These are phyloP conservation scores for Myxozyma melibiosi DNA, from an alignment of 805 yeast genomes.

Conservation along the genomic window DNA sequence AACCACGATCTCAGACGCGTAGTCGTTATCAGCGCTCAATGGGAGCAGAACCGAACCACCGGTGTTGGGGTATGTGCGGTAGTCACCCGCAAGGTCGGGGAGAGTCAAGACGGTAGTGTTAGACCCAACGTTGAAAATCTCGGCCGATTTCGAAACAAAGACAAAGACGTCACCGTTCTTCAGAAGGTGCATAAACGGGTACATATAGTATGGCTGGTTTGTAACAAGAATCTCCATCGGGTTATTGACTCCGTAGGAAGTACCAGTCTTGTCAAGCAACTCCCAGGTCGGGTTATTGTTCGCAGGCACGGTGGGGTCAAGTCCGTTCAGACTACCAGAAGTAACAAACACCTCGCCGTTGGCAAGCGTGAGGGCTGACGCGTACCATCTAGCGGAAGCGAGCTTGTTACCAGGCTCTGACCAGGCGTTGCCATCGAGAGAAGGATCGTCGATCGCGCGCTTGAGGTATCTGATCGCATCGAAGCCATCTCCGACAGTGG, in stretches of 20 bases:
- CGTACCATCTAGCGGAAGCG: slow-evolving; percentile 26
- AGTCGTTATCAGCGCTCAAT: slow-evolving; percentile 14
- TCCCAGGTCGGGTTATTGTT: slow-evolving; percentile 32
- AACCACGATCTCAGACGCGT: slow-evolving; percentile 24
- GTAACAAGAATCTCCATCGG: slow-evolving; percentile 26
- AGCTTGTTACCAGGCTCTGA: slow-evolving; percentile 30
- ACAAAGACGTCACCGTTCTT: slow-evolving; percentile 23
- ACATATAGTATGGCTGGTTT: slow-evolving; percentile 32
- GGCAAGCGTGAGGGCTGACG: slow-evolving; percentile 26
- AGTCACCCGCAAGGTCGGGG: slow-evolving; percentile 29
- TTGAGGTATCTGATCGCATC: slow-evolving; percentile 26
- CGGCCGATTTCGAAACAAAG: slow-evolving; percentile 24
- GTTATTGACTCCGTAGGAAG: slow-evolving; percentile 15
- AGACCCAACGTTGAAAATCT: slow-evolving; percentile 17
- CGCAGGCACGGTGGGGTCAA: slow-evolving; percentile 29
- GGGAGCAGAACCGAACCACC: slow-evolving; percentile 26
- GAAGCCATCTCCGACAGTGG: slow-evolving; percentile 27
- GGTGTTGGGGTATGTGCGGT: slow-evolving; percentile 31
- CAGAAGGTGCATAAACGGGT: slow-evolving; percentile 27
- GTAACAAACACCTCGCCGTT: slow-evolving; percentile 28
- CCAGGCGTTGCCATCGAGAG: slow-evolving; percentile 26
- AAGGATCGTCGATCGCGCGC: slow-evolving; percentile 13
- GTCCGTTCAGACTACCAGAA: slow-evolving; percentile 28
- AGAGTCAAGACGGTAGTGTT: slow-evolving; percentile 18
- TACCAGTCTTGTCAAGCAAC: slow-evolving; percentile 25